Evolutionary conservation across 1,284 basidiomycete species (phyloP), one percentile per base, ranked within the genome.

Genomic region (Moniliophthora roreri): DNA sequence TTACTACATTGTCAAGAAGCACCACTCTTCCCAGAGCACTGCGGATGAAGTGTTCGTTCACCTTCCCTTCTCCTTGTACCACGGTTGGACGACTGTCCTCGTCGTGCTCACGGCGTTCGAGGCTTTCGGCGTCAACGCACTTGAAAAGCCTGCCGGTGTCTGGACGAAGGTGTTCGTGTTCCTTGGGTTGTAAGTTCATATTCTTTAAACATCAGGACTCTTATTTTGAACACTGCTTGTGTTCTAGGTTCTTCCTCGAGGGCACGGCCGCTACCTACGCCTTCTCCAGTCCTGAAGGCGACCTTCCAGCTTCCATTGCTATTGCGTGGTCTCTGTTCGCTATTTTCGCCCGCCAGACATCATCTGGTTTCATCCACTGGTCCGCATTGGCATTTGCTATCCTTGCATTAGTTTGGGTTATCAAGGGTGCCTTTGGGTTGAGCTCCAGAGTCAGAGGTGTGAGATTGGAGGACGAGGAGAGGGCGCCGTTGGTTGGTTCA

Each of bases 131-230:
- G 84, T 87, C 55, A 81, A 95, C 67, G 84, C 90, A 0, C 64
- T 77, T 60, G 70, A 69, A 47, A 76, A 89, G 60, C 70, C 70
- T 39, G 85, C 93, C 1, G 93, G 93, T 23, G 73, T 95, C 55
- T 93, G 92, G 85, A 96, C 93, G 67, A 95, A 96, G 68, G 84
- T 93, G 62, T 91, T 95, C 61, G 94, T 95, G 54, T 96, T 97
- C 84, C 83, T 97, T 42, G 90, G 82, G 58, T 72, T 92, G 81
- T 89, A 65, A 60, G 79, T 66, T 6, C 15, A 20, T 10, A 21
- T 36, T 15, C 15, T 54, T 20, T 46, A 15, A 24, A 11, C 16
- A 37, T 42, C 10, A 34, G 7, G 5, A 3, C n/a, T 23, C 15
- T 39, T 24, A 23, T 16, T 23, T 21, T 9, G 15, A 18, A 45